A percentile compares a stretch with the other conserved stretches of the same genome.
Conservation (phyloP, 495 filamentous ascomycete species). For the Tetracladium setigerum region DNA sequence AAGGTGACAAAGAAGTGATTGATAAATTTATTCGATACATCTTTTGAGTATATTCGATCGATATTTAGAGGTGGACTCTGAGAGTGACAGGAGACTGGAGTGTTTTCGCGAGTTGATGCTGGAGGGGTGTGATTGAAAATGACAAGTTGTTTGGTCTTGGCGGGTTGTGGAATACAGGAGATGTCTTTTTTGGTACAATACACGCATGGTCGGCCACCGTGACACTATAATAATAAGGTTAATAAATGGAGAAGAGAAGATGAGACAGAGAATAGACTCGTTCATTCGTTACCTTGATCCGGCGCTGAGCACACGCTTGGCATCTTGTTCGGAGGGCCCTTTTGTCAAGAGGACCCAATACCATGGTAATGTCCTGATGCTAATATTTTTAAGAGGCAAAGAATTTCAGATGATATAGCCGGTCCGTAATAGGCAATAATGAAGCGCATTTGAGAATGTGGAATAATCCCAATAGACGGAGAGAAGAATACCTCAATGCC, state of each 20-base stretch:
- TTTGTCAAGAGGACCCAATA: conserved; percentile 5
- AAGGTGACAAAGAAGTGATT: conserved; percentile 10
- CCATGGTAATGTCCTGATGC: neutral
- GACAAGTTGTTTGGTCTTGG: neutral
- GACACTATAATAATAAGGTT: conserved; percentile 8
- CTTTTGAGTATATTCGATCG: neutral
- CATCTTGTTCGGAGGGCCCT: conserved; percentile 6
- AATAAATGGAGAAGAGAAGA: neutral
- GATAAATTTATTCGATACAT: neutral
- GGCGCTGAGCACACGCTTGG: conserved; percentile 3
- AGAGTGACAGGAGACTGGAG: neutral
- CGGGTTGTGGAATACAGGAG: neutral
- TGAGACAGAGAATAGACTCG: neutral
- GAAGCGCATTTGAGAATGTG: too few relatives aligned
- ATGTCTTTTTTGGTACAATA: conserved; percentile 13
- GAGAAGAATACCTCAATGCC: too few relatives aligned
- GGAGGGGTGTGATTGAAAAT: conserved; percentile 4
- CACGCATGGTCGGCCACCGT: conserved; percentile 9
- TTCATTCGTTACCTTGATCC: conserved; percentile 18
- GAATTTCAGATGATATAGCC: too few relatives aligned
- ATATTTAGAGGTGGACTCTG: neutral
- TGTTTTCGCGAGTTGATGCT: neutral
- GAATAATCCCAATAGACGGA: too few relatives aligned
- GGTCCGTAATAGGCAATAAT: too few relatives aligned
- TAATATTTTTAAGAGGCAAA: too few relatives aligned